phyloP scores from a whole-genome alignment of 2,329 filamentous ascomycete species.

The Xylaria hypoxylon region DNA sequence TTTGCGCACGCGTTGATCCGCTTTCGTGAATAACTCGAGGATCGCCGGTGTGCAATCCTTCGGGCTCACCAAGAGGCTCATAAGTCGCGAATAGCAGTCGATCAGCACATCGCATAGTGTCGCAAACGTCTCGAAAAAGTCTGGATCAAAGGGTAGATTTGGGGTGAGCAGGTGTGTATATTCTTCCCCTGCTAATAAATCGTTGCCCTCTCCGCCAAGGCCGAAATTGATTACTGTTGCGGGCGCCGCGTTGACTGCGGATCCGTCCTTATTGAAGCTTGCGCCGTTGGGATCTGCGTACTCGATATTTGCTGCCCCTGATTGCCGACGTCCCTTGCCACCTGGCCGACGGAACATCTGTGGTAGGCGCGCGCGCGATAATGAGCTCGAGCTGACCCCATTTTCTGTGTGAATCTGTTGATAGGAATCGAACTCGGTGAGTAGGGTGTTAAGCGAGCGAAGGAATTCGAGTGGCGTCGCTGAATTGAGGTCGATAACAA shows the following conservation, averaged over 20 bases:
- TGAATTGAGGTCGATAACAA: constrained; percentile 88
- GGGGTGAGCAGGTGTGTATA: constrained; percentile 93
- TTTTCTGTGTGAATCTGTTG: constrained; percentile 87
- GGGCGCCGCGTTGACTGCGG: constrained; percentile 50
- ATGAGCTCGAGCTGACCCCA: constrained; percentile 73
- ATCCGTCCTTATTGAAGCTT: constrained; percentile 45
- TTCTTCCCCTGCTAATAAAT: constrained; percentile 83
- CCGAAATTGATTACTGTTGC: constrained; percentile 66
- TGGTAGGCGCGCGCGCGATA: constrained; percentile 82
- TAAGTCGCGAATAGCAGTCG: constrained; percentile 85
- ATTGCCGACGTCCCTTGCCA: constrained; percentile 67
- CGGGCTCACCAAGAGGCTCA: constrained; percentile 79
- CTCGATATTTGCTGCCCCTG: constrained; percentile 56
- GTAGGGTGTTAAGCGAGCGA: constrained; percentile 83
- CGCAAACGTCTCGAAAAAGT: constrained; percentile 96
- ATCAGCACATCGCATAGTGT: constrained; percentile 96
- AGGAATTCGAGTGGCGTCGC: constrained; percentile 86
- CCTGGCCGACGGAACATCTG: constrained; percentile 81
- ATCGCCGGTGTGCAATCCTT: constrained; percentile 76
- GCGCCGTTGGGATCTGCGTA: constrained; percentile 40
- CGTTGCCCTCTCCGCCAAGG: constrained; percentile 67
- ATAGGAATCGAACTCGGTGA: constrained; percentile 93
- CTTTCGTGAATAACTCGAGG: constrained; percentile 89
- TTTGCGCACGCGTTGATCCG: constrained; percentile 86
- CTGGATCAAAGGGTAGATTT: constrained; percentile 91